A percentile compares a stretch with the other conserved stretches of the same genome.
Conservation (phyloP, 164 flowering plant species). For the Stephania japonica region DNA sequence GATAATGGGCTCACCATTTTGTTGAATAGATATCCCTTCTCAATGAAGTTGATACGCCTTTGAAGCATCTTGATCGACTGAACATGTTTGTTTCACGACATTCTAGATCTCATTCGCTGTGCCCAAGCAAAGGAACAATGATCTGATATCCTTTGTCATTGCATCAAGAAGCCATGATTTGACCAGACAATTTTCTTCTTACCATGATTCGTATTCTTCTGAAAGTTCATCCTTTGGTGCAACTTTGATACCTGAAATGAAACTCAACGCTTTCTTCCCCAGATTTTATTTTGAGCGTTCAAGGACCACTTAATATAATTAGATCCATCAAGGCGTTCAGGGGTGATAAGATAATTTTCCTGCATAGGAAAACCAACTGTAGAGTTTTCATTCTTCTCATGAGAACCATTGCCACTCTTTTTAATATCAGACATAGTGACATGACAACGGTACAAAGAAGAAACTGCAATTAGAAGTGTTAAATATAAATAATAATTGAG, state of each 20-base stretch:
- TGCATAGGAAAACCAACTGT: no score
- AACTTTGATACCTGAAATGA: constrained; percentile 10
- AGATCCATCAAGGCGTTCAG: constrained; percentile 9
- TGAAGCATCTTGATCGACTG: constrained; percentile 11
- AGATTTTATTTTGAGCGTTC: constrained; percentile 19
- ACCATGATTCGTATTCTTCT: neutral
- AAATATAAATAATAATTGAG: no score
- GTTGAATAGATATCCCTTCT: neutral
- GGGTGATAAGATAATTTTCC: constrained; percentile 11
- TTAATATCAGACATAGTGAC: no score
- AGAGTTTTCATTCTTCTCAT: no score
- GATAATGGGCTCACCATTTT: constrained; percentile 1
- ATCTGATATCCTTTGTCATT: neutral
- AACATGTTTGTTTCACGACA: neutral
- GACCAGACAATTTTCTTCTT: neutral
- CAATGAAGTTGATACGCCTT: constrained; percentile 13
- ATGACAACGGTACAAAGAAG: no score
- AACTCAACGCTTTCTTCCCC: constrained; percentile 13
- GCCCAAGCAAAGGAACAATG: neutral
- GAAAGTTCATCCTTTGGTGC: constrained; percentile 6
- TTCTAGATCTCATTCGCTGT: neutral
- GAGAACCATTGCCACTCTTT: no score
- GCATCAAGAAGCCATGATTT: constrained; percentile 2
- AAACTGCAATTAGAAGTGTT: no score
- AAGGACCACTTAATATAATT: constrained; percentile 15